These are phyloP conservation scores for Proliferodiscus dingleyae DNA, from an alignment of 2,329 filamentous ascomycete species.

Conservation along the genomic window DNA sequence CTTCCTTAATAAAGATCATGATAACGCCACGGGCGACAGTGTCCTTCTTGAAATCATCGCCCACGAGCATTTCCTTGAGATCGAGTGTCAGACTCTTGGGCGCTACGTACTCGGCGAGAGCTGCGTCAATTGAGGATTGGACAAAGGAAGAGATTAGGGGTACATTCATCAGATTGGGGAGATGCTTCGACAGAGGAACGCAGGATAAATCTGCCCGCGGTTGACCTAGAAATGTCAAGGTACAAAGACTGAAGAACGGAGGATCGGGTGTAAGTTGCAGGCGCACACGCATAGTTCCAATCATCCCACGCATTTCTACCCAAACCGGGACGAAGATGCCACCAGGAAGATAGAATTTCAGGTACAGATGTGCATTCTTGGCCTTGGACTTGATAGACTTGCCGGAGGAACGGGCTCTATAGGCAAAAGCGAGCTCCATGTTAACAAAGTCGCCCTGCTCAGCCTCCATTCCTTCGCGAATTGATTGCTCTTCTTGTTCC, in stretches of 20 bases:
- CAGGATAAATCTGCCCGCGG: conserved; percentile 68
- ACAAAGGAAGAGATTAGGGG: conserved; percentile 72
- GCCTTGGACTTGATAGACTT: conserved; percentile 57
- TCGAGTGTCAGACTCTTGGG: conserved; percentile 71
- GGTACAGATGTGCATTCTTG: conserved; percentile 67
- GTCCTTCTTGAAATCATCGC: conserved; percentile 76
- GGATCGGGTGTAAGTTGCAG: conserved; percentile 72
- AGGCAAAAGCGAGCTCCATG: conserved; percentile 69
- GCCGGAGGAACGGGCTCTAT: conserved; percentile 57
- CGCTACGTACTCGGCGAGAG: conserved; percentile 70
- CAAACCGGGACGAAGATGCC: conserved; percentile 58
- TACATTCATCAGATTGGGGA: conserved; percentile 69
- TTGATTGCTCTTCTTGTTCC: conserved; percentile 34
- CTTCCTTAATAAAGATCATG: conserved; percentile 60
- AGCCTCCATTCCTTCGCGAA: conserved; percentile 60
- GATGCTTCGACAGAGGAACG: conserved; percentile 63
- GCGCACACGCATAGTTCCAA: conserved; percentile 65
- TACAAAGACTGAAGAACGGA: conserved; percentile 72
- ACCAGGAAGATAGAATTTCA: conserved; percentile 64
- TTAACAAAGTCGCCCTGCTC: conserved; percentile 77
- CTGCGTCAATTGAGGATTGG: conserved; percentile 68
- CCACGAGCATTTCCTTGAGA: conserved; percentile 71
- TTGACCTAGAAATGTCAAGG: conserved; percentile 69
- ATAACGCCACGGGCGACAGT: conserved; percentile 60
- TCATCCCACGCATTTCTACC: conserved; percentile 68